A percentile compares a stretch with the other conserved stretches of the same genome.
Conservation (phyloP, 345 rosid genomes). For the Citrus unshiu region DNA sequence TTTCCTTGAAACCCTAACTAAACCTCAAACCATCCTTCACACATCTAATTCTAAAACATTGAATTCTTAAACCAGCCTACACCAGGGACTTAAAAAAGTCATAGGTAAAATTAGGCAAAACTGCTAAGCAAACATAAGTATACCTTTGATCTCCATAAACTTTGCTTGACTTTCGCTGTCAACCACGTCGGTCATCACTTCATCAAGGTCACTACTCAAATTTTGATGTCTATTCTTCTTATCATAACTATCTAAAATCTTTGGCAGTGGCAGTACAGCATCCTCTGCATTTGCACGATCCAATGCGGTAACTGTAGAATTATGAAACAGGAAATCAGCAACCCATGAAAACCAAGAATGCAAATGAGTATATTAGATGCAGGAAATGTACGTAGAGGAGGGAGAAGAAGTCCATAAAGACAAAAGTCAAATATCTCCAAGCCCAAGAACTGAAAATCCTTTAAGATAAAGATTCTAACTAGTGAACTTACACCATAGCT, state of each 20-base stretch:
- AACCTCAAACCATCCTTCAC: not conserved
- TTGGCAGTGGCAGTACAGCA: constrained; percentile 69
- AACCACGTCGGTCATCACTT: constrained; percentile 41
- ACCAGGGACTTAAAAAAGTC: not conserved
- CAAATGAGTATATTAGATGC: not conserved
- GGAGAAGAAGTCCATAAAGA: no score
- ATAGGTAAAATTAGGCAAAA: not conserved
- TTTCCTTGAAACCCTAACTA: not conserved
- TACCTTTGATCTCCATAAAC: constrained; percentile 41
- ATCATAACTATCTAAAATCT: constrained; percentile 42
- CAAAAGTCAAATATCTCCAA: no score
- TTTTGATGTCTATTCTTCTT: constrained; percentile 30
- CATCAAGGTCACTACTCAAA: constrained; percentile 27
- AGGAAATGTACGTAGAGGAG: no score
- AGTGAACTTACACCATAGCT: no score
- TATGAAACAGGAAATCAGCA: constrained; percentile 28
- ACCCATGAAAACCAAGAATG: not conserved
- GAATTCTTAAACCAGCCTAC: not conserved
- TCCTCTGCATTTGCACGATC: constrained; percentile 92
- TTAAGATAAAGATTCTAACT: no score
- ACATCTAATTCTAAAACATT: not conserved
- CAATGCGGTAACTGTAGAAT: constrained; percentile 66
- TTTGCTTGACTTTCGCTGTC: constrained; percentile 38
- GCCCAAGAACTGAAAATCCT: no score
- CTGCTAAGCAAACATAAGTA: constrained; percentile 13